A percentile compares a stretch with the other conserved stretches of the same genome.
phyloP scores from a whole-genome alignment of 345 rosid species.

The Aegle marmelos region DNA sequence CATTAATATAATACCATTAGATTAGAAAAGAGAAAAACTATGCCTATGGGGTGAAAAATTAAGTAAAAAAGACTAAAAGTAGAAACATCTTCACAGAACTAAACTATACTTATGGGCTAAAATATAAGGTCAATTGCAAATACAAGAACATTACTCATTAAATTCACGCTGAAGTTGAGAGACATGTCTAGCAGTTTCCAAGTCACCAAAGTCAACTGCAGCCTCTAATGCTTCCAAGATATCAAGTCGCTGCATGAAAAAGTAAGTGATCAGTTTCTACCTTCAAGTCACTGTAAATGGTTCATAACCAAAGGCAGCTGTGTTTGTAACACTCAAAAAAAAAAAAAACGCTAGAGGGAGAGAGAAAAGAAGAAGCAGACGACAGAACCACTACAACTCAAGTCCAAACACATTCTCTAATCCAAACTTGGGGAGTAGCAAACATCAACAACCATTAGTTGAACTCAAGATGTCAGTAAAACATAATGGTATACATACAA shows the following conservation, averaged over 20 bases:
- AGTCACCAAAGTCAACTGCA: slow-evolving; percentile 37
- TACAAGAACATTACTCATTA: slow-evolving; percentile 63
- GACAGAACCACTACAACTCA: not conserved
- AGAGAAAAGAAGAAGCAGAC: not conserved
- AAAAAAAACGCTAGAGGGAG: not conserved
- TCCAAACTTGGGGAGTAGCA: not conserved
- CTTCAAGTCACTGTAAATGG: not conserved
- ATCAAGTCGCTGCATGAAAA: slow-evolving; percentile 60
- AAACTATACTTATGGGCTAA: too few species aligned
- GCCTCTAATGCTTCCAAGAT: slow-evolving; percentile 77
- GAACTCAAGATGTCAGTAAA: not conserved
- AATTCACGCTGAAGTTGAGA: slow-evolving; percentile 76
- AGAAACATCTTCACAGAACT: too few species aligned
- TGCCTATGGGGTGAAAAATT: too few species aligned
- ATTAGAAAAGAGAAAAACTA: too few species aligned
- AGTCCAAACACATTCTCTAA: not conserved
- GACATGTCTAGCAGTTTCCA: slow-evolving; percentile 33
- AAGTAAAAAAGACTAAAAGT: too few species aligned
- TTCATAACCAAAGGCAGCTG: not conserved
- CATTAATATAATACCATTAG: too few species aligned
- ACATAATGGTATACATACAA: not conserved
- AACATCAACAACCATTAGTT: not conserved
- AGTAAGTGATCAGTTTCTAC: slow-evolving; percentile 14
- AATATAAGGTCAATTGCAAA: not conserved
- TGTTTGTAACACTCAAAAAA: not conserved